A percentile compares a stretch with the other conserved stretches of the same genome.
Conservation (phyloP, 176 grass and related monocot species). For the Cenchrus fungigraminus region DNA sequence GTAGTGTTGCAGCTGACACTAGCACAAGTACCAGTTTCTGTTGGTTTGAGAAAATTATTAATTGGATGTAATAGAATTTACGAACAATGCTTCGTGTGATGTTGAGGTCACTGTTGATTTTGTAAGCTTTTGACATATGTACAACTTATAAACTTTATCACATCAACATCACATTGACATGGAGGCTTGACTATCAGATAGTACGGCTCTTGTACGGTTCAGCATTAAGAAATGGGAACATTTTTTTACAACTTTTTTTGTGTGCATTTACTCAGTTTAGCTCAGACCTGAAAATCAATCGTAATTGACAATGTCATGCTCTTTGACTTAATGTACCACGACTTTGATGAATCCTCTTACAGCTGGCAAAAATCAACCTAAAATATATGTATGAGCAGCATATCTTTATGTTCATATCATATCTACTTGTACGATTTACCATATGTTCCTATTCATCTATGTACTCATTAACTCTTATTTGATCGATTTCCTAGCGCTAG, state of each 20-base stretch:
- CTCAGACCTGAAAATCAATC: too few species aligned
- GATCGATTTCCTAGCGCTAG: constrained; percentile 22
- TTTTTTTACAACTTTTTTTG: neutral
- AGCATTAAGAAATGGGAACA: neutral
- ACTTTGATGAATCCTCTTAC: too few species aligned
- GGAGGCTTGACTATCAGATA: neutral
- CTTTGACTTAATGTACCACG: too few species aligned
- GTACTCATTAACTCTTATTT: too few species aligned
- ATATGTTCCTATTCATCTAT: too few species aligned
- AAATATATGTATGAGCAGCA: too few species aligned
- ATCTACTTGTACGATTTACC: too few species aligned
- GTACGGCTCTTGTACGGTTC: neutral
- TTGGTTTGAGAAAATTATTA: neutral
- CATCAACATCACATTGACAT: neutral
- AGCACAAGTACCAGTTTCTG: neutral
- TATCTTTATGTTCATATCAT: too few species aligned
- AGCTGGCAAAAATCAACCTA: too few species aligned
- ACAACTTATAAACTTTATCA: neutral
- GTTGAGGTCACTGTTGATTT: neutral
- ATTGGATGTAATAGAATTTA: neutral
- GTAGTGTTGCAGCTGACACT: neutral
- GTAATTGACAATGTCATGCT: too few species aligned
- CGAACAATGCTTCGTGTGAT: neutral
- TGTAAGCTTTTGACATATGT: neutral
- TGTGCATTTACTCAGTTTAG: neutral